Conservation (phyloP, 768 basidiomycete genomes). For the Sutorius australiensis region DNA sequence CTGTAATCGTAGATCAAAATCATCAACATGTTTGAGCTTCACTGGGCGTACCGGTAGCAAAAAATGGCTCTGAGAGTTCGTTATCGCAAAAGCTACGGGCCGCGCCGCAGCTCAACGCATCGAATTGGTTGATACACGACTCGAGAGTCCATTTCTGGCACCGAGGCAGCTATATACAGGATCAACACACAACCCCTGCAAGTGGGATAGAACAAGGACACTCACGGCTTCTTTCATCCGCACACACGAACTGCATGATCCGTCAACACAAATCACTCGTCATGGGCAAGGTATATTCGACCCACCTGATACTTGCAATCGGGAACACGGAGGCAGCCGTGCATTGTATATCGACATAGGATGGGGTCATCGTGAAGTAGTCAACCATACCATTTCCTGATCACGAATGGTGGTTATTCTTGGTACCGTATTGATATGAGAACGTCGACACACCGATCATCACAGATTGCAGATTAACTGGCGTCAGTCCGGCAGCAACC, state of each 20-base stretch:
- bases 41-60: constrained; percentile 29
- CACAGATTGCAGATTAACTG: constrained; percentile 46
- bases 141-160: constrained; percentile 57
- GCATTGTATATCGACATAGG: constrained; percentile 56
- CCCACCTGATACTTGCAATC: constrained; percentile 35
- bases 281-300: not conserved
- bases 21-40: not conserved
- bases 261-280: not conserved
- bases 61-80: constrained; percentile 34
- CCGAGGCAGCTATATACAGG: constrained; percentile 54
- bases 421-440: not conserved
- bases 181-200: not conserved
- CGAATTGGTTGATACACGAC: constrained; percentile 64
- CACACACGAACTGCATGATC: constrained; percentile 32
- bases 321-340: constrained; percentile 47
- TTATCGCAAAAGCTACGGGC: constrained; percentile 63
- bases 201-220: not conserved
- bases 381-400: constrained; percentile 46
- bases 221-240: constrained; percentile 42
- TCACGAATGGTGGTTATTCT: not conserved
- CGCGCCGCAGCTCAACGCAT: constrained; percentile 63
- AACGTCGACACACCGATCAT: constrained; percentile 40
- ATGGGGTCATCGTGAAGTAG: constrained; percentile 34
- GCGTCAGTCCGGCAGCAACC: constrained; percentile 42
- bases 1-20: constrained; percentile 18